Conservation (phyloP, 345 rosid genomes). For the Hibiscus syriacus region DNA sequence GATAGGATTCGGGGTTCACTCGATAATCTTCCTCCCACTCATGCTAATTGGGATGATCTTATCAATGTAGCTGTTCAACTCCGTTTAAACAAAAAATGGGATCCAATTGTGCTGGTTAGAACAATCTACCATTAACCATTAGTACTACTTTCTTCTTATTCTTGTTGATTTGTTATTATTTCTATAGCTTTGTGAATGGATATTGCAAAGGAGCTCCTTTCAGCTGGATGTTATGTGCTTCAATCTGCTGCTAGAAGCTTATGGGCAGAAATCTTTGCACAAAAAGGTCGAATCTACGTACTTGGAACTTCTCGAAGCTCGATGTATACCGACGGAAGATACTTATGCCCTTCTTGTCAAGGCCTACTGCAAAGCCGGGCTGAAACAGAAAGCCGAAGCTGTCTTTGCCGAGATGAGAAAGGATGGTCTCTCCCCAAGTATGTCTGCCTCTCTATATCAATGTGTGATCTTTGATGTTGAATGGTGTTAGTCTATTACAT, state of each 20-base stretch:
- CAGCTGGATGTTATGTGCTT: slow-evolving; percentile 73
- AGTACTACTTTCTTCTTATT: slow-evolving; percentile 2
- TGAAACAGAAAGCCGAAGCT: slow-evolving; percentile 65
- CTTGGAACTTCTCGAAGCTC: slow-evolving; percentile 66
- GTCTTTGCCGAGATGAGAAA: slow-evolving; percentile 73
- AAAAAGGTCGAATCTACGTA: slow-evolving; percentile 65
- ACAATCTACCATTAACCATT: not conserved
- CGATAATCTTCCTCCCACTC: slow-evolving; percentile 58
- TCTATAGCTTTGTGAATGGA: slow-evolving; percentile 78
- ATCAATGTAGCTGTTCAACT: no score
- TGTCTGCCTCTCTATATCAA: slow-evolving; percentile 9
- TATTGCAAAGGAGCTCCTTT: slow-evolving; percentile 72
- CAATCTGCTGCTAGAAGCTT: slow-evolving; percentile 87
- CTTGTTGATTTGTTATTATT: slow-evolving; percentile 3
- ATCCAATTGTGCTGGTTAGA: slow-evolving; percentile 56
- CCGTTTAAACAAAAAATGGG: slow-evolving; percentile 69
- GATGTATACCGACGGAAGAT: slow-evolving; percentile 78
- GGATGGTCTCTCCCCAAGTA: slow-evolving; percentile 70
- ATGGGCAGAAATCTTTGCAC: slow-evolving; percentile 56
- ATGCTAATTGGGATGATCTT: slow-evolving; percentile 72
- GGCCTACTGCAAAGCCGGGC: slow-evolving; percentile 59
- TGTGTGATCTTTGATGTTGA: not conserved
- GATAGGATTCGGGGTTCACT: slow-evolving; percentile 40
- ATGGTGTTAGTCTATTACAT: no score
- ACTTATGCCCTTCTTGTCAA: slow-evolving; percentile 84